phyloP scores from a whole-genome alignment of 257 asterid genomes.

The Penstemon barbatus region DNA sequence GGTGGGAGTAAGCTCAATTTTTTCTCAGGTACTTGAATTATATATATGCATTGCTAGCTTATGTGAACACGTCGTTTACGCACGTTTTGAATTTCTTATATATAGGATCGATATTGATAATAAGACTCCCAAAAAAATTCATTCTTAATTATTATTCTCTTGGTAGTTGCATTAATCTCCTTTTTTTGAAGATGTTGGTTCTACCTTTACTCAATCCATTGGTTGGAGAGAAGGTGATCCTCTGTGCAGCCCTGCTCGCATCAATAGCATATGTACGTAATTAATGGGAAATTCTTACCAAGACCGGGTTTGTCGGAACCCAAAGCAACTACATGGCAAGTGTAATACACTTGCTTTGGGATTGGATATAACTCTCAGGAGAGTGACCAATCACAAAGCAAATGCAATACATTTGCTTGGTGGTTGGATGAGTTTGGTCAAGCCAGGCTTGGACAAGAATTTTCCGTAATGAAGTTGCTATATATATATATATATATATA shows the following conservation, averaged over 20 bases:
- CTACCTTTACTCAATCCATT: slow-evolving; percentile 79
- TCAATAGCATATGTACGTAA: slow-evolving; percentile 60
- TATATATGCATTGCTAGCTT: not conserved
- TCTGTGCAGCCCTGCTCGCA: slow-evolving; percentile 70
- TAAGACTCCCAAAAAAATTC: too few relatives aligned
- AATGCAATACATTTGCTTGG: too few relatives aligned
- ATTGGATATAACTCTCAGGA: too few relatives aligned
- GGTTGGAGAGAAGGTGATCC: slow-evolving; percentile 79
- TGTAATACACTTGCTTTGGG: too few relatives aligned
- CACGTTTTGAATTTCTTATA: not conserved
- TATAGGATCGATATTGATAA: not conserved
- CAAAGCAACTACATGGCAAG: too few relatives aligned
- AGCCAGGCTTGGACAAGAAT: too few relatives aligned
- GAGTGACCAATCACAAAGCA: too few relatives aligned
- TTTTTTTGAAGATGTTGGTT: slow-evolving; percentile 63
- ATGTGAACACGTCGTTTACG: not conserved
- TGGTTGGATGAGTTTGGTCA: too few relatives aligned
- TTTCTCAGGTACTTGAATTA: slow-evolving; percentile 71
- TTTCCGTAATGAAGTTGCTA: slow-evolving; percentile 25
- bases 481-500: too few relatives aligned
- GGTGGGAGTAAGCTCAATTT: slow-evolving; percentile 87
- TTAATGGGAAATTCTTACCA: too few relatives aligned
- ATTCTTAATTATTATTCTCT: not conserved
- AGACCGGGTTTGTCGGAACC: too few relatives aligned
- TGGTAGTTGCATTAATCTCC: not conserved